Base-by-base conservation (phyloP, 2,329 filamentous ascomycete genomes). In the Talaromyces sp. region DNA sequence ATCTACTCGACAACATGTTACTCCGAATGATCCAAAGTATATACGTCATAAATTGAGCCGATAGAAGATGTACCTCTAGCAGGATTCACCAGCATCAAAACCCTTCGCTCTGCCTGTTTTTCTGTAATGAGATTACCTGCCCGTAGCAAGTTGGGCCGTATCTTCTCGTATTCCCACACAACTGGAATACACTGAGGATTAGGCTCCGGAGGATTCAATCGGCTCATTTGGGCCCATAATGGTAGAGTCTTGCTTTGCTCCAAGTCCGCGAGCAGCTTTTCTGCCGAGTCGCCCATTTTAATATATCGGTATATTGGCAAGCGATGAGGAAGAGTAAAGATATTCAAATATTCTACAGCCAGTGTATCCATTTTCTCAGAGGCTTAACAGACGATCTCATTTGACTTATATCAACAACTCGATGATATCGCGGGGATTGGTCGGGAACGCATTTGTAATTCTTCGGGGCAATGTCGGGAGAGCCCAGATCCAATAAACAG, bases 221-320 rank as follows among this genome's bases (percentile, higher is more conserved):
- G 71, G 39, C 72, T 73, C 82, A 85, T 84, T 52, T 82, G 78
- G 3, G 76, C 76, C 83, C 83, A 85, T 4, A 85, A 69, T 0
- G 82, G 83, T 14, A 71, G 67, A 3, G 69, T 71, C 27, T 72
- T 72, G 67, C 67, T 70, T 1, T 48, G 63, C 47, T 70, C 66
- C 0, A 73, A 65, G n/a, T 71, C 69, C 5, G 52, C 27, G 14
- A 72, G 65, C 13, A 73, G 66, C 24, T 67, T 54, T 54, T 59
- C 70, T 54, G 65, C 60, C 43, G 43, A 47, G 43, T 47, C 43
- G 22, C 19, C 10, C 43, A 47, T 47, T 11, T 19, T 22, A 9
- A 43, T 19, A 19, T 19, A 19, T 31, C 27, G 41, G n/a, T 43
- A 8, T 43, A 43, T 43, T 14, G 3, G 16, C 3, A 43, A 43